phyloP scores from a whole-genome alignment of 2,329 filamentous ascomycete genomes.

The Calonectria henricotiae region DNA sequence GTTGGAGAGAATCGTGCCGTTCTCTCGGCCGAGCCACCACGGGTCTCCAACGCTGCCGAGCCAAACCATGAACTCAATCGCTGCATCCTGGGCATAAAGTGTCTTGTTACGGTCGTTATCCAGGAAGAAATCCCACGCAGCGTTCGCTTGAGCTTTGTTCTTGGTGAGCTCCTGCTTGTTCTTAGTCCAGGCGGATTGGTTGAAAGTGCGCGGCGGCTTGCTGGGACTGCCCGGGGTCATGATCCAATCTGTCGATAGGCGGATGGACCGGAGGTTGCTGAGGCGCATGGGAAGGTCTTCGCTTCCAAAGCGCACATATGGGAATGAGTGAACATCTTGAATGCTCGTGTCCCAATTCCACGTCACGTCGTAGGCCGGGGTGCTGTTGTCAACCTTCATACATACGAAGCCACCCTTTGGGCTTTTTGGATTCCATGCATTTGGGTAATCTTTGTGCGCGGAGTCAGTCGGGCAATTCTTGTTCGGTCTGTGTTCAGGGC shows the following conservation, averaged over 20 bases:
- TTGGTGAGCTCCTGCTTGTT: conserved; percentile 43
- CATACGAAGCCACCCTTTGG: conserved; percentile 49
- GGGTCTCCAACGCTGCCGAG: conserved; percentile 49
- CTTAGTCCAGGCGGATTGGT: conserved; percentile 30
- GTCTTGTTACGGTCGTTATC: conserved; percentile 48
- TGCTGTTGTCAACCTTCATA: conserved; percentile 49
- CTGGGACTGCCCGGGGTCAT: conserved; percentile 41
- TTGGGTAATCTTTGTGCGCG: conserved; percentile 46
- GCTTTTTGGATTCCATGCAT: conserved; percentile 50
- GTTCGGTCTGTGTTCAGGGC: too few species aligned
- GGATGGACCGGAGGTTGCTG: conserved; percentile 44
- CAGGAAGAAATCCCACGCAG: conserved; percentile 52
- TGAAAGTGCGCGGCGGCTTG: conserved; percentile 39
- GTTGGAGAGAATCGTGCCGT: conserved; percentile 45
- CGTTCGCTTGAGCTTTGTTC: conserved; percentile 41
- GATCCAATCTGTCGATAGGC: conserved; percentile 48
- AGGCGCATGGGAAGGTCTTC: conserved; percentile 43
- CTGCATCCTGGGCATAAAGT: conserved; percentile 44
- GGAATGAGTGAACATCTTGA: conserved; percentile 50
- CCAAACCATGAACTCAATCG: conserved; percentile 52
- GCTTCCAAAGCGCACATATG: conserved; percentile 49
- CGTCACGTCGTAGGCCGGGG: conserved; percentile 44
- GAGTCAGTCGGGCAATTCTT: conserved; percentile 14
- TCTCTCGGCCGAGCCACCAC: conserved; percentile 49
- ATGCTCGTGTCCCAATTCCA: conserved; percentile 50